phyloP scores from a whole-genome alignment of 2,329 filamentous ascomycete genomes.

The Daldinia sp. region DNA sequence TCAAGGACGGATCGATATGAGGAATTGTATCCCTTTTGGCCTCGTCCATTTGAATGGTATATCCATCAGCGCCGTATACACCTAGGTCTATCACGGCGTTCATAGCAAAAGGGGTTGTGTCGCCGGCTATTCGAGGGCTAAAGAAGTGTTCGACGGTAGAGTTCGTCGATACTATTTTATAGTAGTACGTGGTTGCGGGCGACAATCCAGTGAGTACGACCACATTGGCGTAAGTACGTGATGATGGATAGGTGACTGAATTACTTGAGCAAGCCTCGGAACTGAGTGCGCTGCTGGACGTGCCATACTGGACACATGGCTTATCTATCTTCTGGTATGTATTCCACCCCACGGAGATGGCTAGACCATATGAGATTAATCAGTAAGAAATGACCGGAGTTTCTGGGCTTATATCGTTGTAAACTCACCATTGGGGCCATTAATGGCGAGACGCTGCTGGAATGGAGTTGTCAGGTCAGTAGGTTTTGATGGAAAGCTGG shows the following conservation, averaged over 20 bases:
- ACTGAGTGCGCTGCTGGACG: conserved; percentile 50
- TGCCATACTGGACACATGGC: conserved; percentile 62
- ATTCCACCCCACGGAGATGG: conserved; percentile 64
- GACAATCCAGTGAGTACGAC: conserved; percentile 56
- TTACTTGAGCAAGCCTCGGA: conserved; percentile 54
- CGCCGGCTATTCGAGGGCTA: conserved; percentile 61
- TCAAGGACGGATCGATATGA: conserved; percentile 58
- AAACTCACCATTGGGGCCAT: conserved; percentile 56
- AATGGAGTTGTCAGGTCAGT: conserved; percentile 60
- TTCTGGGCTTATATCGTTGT: background rate
- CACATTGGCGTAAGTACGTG: conserved; percentile 61
- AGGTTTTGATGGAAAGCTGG: conserved; percentile 56
- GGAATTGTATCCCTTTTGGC: conserved; percentile 60
- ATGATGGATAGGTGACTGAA: conserved; percentile 60
- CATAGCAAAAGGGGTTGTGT: conserved; percentile 61
- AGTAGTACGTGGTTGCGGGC: conserved; percentile 66
- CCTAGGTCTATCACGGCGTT: conserved; percentile 63
- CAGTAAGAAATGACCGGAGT: conserved; percentile 3
- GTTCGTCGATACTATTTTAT: conserved; percentile 65
- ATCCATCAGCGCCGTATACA: conserved; percentile 62
- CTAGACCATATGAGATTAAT: conserved; percentile 43
- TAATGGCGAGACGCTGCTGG: conserved; percentile 62
- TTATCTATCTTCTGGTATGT: conserved; percentile 57
- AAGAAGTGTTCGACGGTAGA: conserved; percentile 62
- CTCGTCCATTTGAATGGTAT: conserved; percentile 55